Base-by-base conservation (phyloP, 192 early-diverging fungal genomes). In the Lunasporangiospora selenospora region DNA sequence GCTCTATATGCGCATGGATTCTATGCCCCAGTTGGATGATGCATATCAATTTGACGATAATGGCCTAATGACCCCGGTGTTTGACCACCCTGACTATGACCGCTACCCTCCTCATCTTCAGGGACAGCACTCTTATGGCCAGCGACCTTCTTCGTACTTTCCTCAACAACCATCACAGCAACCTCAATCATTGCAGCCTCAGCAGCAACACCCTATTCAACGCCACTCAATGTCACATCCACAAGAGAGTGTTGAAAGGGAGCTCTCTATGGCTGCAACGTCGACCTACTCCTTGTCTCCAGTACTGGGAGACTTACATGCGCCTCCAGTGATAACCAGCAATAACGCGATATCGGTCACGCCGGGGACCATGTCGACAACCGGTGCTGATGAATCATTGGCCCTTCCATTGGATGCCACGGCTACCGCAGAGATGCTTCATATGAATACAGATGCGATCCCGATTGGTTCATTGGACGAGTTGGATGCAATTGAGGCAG, bases 31-130 rank as follows among this genome's bases (percentile, higher is more conserved):
- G 1, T 30, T 65, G 40, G 63, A 65, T 53, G 34, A 77, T 53
- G 60, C 76, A 55, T 64, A 79, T 61, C 65, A 65, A 62, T 71
- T 52, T 53, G 65, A 67, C 9, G 65, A 67, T 34, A 58, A 39
- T 47, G 56, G 42, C 18, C 15, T 53, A 15, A 53, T 53, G 54
- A 34, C 41, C 8, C 65, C 65, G 3, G 34, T 53, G 6, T 19
- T 59, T 2, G 57, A 67, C 31, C 57, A 67, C 24, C 46, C 46
- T 6, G 49, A 12, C 10, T 58, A 58, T 19, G 15, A 24, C 3
- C 40, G n/a, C 0, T 58, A 58, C 37, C 40, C 47, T 9, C 27
- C 55, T 3, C 64, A 57, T 40, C 1, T 41, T 41, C 55, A 44
- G 29, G 34, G 51, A 15, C 54, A 43, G 38, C n/a, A 4, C 32